phyloP scores from a whole-genome alignment of 2,329 filamentous ascomycete species.

The Drechslerella stenobrocha region DNA sequence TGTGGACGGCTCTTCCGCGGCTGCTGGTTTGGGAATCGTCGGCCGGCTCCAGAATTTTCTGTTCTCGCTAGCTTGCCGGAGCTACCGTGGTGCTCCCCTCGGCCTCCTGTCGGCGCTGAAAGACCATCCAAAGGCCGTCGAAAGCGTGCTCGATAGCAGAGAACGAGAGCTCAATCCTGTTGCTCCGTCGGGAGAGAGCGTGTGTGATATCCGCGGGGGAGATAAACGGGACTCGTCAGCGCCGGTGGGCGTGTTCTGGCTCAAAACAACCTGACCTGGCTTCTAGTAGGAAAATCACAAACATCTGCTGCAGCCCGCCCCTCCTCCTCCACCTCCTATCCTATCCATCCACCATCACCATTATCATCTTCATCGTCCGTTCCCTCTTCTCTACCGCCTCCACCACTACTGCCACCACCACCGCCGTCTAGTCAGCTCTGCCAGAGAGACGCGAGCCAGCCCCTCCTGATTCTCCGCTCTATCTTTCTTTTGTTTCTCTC shows the following conservation, averaged over 20 bases:
- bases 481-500: constrained; percentile 47
- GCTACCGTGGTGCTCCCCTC: constrained; percentile 12
- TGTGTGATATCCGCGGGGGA: too few species aligned
- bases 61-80: constrained; percentile 33
- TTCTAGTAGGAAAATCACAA: constrained; percentile 49
- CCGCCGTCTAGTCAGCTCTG: constrained; percentile 47
- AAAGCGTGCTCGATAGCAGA: too few species aligned
- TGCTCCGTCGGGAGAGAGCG: too few species aligned
- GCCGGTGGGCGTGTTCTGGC: constrained; percentile 6
- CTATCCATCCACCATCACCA: constrained; percentile 7
- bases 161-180: too few species aligned
- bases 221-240: too few species aligned
- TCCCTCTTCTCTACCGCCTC: constrained; percentile 11
- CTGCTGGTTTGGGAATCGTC: constrained; percentile 4
- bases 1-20: constrained; percentile 12
- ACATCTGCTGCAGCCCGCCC: constrained; percentile 21
- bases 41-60: constrained; percentile 23
- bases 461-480: constrained; percentile 32
- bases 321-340: constrained; percentile 38
- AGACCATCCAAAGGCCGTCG: too few species aligned
- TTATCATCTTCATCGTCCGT: constrained; percentile 1
- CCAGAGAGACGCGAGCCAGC: constrained; percentile 20
- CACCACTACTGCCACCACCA: constrained; percentile 22
- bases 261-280: constrained; percentile 32
- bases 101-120: too few species aligned